A percentile compares a stretch with the other conserved stretches of the same genome.
These are phyloP conservation scores for Axilococcus clingmanii DNA, from an alignment of 139 green algal genomes.

Conservation along the genomic window DNA sequence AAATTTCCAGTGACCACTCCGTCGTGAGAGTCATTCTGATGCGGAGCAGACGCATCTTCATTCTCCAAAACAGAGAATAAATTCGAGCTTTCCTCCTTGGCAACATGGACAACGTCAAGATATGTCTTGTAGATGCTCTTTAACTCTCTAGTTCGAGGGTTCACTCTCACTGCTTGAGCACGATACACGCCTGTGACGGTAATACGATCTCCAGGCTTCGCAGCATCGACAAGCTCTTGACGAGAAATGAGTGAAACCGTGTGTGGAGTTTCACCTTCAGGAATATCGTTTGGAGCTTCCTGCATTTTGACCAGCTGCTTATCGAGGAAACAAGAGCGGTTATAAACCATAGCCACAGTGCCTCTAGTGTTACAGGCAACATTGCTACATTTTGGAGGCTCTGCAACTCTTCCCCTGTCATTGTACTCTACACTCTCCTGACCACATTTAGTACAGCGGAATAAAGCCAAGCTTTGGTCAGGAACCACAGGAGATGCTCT, in stretches of 20 bases:
- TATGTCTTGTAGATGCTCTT: conserved; percentile 61
- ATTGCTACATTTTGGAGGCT: conserved; percentile 61
- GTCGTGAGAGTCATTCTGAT: neutral
- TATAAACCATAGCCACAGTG: conserved; percentile 72
- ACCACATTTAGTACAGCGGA: conserved; percentile 33
- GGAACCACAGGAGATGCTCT: conserved; percentile 82
- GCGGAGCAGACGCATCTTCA: conserved; percentile 3
- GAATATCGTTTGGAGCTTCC: conserved; percentile 91
- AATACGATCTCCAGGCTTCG: conserved; percentile 73
- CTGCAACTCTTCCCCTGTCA: conserved; percentile 58
- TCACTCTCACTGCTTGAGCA: conserved; percentile 71
- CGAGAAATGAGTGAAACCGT: conserved; percentile 70
- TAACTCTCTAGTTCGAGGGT: conserved; percentile 61
- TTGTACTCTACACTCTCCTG: conserved; percentile 26
- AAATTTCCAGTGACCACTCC: conserved; percentile 22
- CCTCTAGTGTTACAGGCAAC: conserved; percentile 38
- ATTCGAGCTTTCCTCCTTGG: conserved; percentile 40
- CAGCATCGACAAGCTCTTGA: conserved; percentile 75
- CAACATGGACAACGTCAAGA: conserved; percentile 87
- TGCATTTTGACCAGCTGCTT: conserved; percentile 82
- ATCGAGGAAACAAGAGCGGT: conserved; percentile 75
- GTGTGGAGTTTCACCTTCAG: conserved; percentile 95
- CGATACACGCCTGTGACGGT: conserved; percentile 75
- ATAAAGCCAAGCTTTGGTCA: conserved; percentile 70
- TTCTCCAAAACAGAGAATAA: conserved; percentile 40